These are phyloP conservation scores for Arxiozyma slooffiae DNA, from an alignment of 1,139 yeast species.

Conservation along the genomic window DNA sequence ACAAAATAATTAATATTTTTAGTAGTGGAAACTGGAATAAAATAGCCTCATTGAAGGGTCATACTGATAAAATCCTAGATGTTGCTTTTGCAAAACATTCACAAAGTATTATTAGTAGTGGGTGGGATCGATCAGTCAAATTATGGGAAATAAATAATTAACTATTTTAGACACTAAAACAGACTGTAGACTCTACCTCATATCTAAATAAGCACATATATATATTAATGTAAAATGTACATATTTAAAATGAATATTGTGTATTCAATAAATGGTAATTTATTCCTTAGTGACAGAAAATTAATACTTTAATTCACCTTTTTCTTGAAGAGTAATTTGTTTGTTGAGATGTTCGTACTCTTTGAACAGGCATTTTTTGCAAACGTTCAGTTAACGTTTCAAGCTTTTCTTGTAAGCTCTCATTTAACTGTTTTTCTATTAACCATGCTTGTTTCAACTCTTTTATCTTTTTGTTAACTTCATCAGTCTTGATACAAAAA, in stretches of 20 bases:
- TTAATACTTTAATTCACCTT: constrained; percentile 2
- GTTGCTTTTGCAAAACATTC: constrained; percentile 47
- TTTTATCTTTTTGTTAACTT: constrained; percentile 26
- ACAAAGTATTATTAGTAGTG: constrained; percentile 47
- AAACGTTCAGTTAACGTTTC: constrained; percentile 12
- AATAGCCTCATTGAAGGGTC: constrained; percentile 48
- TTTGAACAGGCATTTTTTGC: constrained; percentile 17
- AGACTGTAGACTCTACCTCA: background rate
- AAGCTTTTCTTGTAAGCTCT: constrained; percentile 14
- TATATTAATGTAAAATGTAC: too few relatives aligned
- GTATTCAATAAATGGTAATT: background rate
- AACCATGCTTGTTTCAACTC: constrained; percentile 27
- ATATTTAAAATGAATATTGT: background rate
- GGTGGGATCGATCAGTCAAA: constrained; percentile 78
- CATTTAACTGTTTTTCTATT: constrained; percentile 16
- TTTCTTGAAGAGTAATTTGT: constrained; percentile 6
- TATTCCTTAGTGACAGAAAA: background rate
- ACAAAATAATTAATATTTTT: constrained; percentile 54
- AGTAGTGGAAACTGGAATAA: constrained; percentile 66
- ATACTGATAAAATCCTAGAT: constrained; percentile 63
- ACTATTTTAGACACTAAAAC: background rate
- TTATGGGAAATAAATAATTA: constrained; percentile 38
- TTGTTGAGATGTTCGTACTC: constrained; percentile 16
- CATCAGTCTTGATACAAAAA: constrained; percentile 20
- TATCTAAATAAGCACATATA: too few relatives aligned